Conservation (phyloP, 1,139 yeast species). For the Geotrichum bryndzae region DNA sequence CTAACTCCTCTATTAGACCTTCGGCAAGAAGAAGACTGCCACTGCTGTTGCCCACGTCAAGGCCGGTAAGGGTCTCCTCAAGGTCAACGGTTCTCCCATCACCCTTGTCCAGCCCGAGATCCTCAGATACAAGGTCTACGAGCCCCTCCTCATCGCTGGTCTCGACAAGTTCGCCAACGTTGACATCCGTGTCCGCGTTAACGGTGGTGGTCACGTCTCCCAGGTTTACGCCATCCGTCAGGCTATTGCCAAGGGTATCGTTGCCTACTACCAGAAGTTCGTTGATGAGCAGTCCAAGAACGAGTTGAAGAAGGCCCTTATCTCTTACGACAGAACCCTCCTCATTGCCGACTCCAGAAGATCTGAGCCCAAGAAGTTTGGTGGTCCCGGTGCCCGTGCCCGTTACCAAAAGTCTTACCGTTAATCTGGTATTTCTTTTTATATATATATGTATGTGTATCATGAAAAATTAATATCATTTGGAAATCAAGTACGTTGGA, state of each 20-base stretch:
- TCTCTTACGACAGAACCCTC: slow-evolving; percentile 98
- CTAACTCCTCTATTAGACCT: slow-evolving; percentile 52
- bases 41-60: slow-evolving; percentile 99
- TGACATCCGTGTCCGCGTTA: slow-evolving; percentile 97
- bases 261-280: slow-evolving; percentile 98
- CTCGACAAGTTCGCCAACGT: slow-evolving; percentile 97
- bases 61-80: slow-evolving; percentile 98
- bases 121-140: slow-evolving; percentile 99
- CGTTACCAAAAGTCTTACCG: slow-evolving; percentile 99
- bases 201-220: slow-evolving; percentile 99
- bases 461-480: background rate
- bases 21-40: slow-evolving; percentile 99
- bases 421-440: slow-evolving; percentile 43
- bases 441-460: background rate
- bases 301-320: slow-evolving; percentile 97
- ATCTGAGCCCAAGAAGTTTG: slow-evolving; percentile 99
- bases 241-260: slow-evolving; percentile 99
- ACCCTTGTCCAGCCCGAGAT: slow-evolving; percentile 98
- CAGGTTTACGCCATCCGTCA: slow-evolving; percentile 99
- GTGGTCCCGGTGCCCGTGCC: slow-evolving; percentile 99
- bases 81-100: slow-evolving; percentile 99
- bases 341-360: slow-evolving; percentile 99
- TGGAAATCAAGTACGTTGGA: background rate
- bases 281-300: slow-evolving; percentile 99
- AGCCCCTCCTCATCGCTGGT: slow-evolving; percentile 97